Conservation (phyloP, 1,284 basidiomycete species). For the Cryptococcus deneoformans region DNA sequence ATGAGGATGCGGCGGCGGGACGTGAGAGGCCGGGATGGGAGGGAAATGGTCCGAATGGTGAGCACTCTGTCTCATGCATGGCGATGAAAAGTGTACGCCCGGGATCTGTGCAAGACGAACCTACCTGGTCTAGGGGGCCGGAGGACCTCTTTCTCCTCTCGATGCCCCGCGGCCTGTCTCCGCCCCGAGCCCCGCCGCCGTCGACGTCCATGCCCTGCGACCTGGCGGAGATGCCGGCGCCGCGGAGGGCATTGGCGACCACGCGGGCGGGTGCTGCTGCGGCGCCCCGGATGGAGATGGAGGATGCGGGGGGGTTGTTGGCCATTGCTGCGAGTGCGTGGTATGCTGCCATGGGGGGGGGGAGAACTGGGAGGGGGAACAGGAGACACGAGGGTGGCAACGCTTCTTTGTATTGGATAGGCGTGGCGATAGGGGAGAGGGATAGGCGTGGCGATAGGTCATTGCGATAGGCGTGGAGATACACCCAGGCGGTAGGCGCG, state of each 20-base stretch:
- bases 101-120: constrained; percentile 15
- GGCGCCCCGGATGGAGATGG: constrained; percentile 28
- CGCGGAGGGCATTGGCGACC: constrained; percentile 25
- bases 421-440: too few relatives aligned
- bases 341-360: constrained; percentile 18
- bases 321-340: constrained; percentile 22
- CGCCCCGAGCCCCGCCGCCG: constrained; percentile 13
- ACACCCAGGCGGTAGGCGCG: too few relatives aligned
- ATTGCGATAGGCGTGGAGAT: too few relatives aligned
- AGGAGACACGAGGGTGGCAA: background rate
- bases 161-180: constrained; percentile 9
- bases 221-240: constrained; percentile 27
- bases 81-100: too few relatives aligned
- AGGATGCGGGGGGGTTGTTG: constrained; percentile 8
- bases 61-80: too few relatives aligned
- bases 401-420: background rate
- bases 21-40: background rate
- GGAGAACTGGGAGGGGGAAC: background rate
- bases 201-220: constrained; percentile 37
- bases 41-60: background rate
- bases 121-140: constrained; percentile 40
- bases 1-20: background rate
- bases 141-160: constrained; percentile 17
- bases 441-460: too few relatives aligned
- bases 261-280: constrained; percentile 9